phyloP scores from a whole-genome alignment of 78 protist species.

The Dictyostelium brefeldianum region DNA sequence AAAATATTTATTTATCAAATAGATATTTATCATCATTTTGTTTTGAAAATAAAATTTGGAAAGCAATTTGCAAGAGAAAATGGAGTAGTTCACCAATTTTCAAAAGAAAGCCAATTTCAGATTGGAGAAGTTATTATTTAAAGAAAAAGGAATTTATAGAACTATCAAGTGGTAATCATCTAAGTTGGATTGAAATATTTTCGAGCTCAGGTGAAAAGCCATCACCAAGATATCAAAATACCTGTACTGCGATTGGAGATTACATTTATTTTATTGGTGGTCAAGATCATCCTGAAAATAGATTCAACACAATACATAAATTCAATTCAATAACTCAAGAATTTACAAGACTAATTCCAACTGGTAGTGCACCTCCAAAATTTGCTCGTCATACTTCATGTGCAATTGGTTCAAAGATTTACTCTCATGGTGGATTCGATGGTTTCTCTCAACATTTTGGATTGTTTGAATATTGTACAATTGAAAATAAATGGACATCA shows the following conservation, averaged over 20 bases:
- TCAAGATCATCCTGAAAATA: slow-evolving; percentile 31
- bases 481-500: slow-evolving; percentile 21
- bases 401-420: slow-evolving; percentile 41
- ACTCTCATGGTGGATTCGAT: slow-evolving; percentile 72
- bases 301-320: slow-evolving; percentile 65
- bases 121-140: slow-evolving; percentile 67
- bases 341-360: slow-evolving; percentile 31
- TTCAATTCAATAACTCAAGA: slow-evolving; percentile 33
- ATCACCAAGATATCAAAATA: slow-evolving; percentile 73
- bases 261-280: slow-evolving; percentile 79
- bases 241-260: slow-evolving; percentile 30
- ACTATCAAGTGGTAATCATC: slow-evolving; percentile 14
- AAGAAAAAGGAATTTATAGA: slow-evolving; percentile 34
- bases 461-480: slow-evolving; percentile 33
- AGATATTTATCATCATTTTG: slow-evolving; percentile 8
- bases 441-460: slow-evolving; percentile 62
- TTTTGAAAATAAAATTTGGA: slow-evolving; percentile 73
- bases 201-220: slow-evolving; percentile 37
- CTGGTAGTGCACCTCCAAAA: slow-evolving; percentile 54
- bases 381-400: slow-evolving; percentile 67
- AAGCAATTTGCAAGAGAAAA: slow-evolving; percentile 69
- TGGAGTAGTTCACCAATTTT: slow-evolving; percentile 71
- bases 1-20: background rate
- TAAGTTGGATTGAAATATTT: slow-evolving; percentile 58
- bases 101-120: slow-evolving; percentile 32